Base-by-base conservation (phyloP, 805 yeast genomes). In the Candida chilensis region DNA sequence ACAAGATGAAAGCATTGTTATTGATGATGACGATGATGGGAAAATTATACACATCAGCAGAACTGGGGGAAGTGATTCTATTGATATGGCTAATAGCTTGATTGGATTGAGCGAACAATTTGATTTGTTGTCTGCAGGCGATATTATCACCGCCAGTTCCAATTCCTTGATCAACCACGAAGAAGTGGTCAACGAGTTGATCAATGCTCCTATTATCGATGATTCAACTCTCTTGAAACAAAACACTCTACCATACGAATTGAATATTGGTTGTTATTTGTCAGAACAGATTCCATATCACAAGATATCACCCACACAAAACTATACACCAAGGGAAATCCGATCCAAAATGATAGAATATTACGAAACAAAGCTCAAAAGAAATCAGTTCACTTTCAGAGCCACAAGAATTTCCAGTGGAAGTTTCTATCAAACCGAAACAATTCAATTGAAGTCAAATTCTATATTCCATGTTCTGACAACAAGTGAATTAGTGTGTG, bases 221-320 rank as follows among this genome's bases (percentile, higher is more conserved):
- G 63, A 61, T 4, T 39, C 54, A 5, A 44, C 43, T 7, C 41
- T 39, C n/a, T 31, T 55, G 11, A 37, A 30, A 2, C 58, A 56
- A 15, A 36, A 40, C 2, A 39, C 58, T 5, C 32, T 62, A 18
- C 60, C 65, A 2, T 58, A 52, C 33, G 76, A 69, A 36, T 37
- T 46, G n/a, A 50, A 57, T 32, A 40, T 59, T 4, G 59, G 64
- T 0, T 13, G 35, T 2, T 32, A 38, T 17, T 27, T 56, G 21
- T 3, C 14, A 4, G 24, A 26, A 13, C 17, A 30, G 3, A 5
- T 30, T 17, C 26, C 22, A 20, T 20, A 10, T 20, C 11, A n/a
- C 22, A 20, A 10, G 22, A n/a, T 10, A n/a, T 10, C 22, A 20
- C 22, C 22, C 22, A 10, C n/a, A 20, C 22, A 10, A 10, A 10